Conservation (phyloP, 2,329 filamentous ascomycete genomes). For the Pseudogymnoascus sp. region DNA sequence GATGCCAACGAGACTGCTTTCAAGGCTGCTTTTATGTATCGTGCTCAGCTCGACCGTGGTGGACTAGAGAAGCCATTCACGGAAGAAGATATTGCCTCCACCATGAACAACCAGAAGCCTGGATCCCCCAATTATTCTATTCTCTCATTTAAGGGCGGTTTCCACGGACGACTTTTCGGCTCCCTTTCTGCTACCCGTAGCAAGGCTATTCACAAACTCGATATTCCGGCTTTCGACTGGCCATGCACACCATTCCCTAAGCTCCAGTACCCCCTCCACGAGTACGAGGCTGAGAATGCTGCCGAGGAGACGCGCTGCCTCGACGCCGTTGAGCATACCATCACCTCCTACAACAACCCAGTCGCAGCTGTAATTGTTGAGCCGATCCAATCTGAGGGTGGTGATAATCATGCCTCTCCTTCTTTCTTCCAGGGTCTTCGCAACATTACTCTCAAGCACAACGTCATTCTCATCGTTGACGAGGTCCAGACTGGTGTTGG, state of each 20-base stretch:
- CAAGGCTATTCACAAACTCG: conserved; percentile 78
- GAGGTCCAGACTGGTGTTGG: conserved; percentile 79
- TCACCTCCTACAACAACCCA: conserved; percentile 58
- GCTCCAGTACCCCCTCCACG: conserved; percentile 66
- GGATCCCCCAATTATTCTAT: conserved; percentile 69
- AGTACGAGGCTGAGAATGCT: conserved; percentile 59
- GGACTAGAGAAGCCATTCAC: conserved; percentile 57
- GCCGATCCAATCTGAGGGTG: conserved; percentile 75
- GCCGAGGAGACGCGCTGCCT: conserved; percentile 66
- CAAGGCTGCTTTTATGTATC: conserved; percentile 81
- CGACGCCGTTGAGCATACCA: conserved; percentile 61
- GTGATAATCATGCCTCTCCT: conserved; percentile 73
- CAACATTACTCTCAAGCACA: conserved; percentile 59
- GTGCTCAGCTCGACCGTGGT: conserved; percentile 62
- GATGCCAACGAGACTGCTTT: conserved; percentile 80
- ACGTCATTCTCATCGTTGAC: conserved; percentile 69
- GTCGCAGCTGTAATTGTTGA: conserved; percentile 68
- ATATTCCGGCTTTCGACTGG: conserved; percentile 81
- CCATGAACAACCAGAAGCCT: conserved; percentile 64
- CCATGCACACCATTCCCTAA: conserved; percentile 72
- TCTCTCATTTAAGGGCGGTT: conserved; percentile 66
- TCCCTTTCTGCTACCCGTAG: conserved; percentile 69
- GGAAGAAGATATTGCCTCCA: conserved; percentile 54
- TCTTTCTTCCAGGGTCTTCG: conserved; percentile 70
- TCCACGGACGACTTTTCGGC: conserved; percentile 76